Evolutionary conservation across 2,329 filamentous ascomycete genomes (phyloP), one percentile per base, ranked within the genome.

Genomic region (Pezizomycotina sp.): DNA sequence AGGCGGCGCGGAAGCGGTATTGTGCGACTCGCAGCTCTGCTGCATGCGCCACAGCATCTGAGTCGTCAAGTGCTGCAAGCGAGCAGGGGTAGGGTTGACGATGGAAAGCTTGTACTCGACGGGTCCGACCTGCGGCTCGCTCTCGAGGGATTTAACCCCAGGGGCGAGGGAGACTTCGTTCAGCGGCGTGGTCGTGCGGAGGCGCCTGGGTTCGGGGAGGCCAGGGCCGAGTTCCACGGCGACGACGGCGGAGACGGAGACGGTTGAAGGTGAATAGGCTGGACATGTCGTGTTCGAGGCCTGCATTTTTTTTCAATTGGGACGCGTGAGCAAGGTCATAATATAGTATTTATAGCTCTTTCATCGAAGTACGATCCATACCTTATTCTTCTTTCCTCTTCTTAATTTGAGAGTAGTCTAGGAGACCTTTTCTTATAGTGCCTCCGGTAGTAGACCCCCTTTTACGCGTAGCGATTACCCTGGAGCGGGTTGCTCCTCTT

Each of bases 51-150:
- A 98, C 5, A 98, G 62, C 15, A 98, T 64, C 56, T 98, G 89
- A 0, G 89, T 98, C 0, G 86, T 98, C 45, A 98, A 61, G 52
- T 93, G 82, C 53, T 92, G 77, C 10, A 95, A 65, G 28, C 89
- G 71, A 48, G 56, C 53, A 15, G 54, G 49, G 27, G 43, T 52
- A 16, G 46, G 48, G 12, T 39, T 53, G 51, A 56, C 26, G 50
- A 98, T 63, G 58, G 95, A 89, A 27, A 98, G 61, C 57, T 98
- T 98, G 60, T 98, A 98, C 59, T 98, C 89, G 1, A 81, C 91
- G 12, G 89, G 83, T 0, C 89, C 89, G 46, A 91, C 77, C 54
- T 95, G 84, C 4, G 86, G 86, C 56, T 98, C 89, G 8, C 86
- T 76, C 46, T 84, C 76, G 10, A 98, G 62, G 52, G 76, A 81